These are phyloP conservation scores for Auricularia sp. DNA, from an alignment of 768 basidiomycete genomes.

Conservation along the genomic window DNA sequence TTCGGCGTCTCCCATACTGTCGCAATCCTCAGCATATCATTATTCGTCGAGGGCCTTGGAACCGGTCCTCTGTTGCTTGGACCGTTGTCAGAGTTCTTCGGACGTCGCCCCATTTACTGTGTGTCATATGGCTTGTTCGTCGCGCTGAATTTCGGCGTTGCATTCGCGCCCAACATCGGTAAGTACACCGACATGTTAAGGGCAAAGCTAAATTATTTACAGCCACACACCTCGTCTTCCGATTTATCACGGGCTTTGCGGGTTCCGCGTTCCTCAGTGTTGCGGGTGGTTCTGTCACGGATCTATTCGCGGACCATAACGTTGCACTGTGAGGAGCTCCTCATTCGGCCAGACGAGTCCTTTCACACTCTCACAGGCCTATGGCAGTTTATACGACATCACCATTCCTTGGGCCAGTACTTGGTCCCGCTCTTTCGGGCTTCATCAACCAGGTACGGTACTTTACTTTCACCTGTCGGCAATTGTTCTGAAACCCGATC, in stretches of 20 bases:
- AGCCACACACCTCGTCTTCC: slow-evolving; percentile 55
- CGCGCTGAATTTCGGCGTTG: slow-evolving; percentile 56
- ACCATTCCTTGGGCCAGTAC: slow-evolving; percentile 47
- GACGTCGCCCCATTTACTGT: slow-evolving; percentile 53
- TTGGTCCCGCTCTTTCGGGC: slow-evolving; percentile 49
- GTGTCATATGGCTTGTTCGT: slow-evolving; percentile 52
- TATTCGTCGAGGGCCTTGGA: slow-evolving; percentile 34
- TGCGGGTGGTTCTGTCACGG: slow-evolving; percentile 49
- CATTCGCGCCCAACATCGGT: slow-evolving; percentile 62
- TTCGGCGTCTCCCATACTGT: slow-evolving; percentile 47
- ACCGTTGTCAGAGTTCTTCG: slow-evolving; percentile 47
- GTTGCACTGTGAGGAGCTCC: slow-evolving; percentile 44
- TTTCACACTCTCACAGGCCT: slow-evolving; percentile 27
- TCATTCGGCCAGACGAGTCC: neutral
- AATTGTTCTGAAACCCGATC: slow-evolving; percentile 3
- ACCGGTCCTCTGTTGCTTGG: slow-evolving; percentile 27
- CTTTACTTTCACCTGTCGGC: neutral
- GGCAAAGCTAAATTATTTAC: neutral
- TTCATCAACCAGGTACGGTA: slow-evolving; percentile 57
- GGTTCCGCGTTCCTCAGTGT: slow-evolving; percentile 52
- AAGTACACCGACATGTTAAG: slow-evolving; percentile 12
- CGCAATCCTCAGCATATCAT: slow-evolving; percentile 35
- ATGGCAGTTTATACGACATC: slow-evolving; percentile 46
- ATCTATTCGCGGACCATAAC: slow-evolving; percentile 42
- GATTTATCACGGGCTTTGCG: slow-evolving; percentile 44